phyloP scores from a whole-genome alignment of 495 filamentous ascomycete species.

The Xylaria telfairii region DNA sequence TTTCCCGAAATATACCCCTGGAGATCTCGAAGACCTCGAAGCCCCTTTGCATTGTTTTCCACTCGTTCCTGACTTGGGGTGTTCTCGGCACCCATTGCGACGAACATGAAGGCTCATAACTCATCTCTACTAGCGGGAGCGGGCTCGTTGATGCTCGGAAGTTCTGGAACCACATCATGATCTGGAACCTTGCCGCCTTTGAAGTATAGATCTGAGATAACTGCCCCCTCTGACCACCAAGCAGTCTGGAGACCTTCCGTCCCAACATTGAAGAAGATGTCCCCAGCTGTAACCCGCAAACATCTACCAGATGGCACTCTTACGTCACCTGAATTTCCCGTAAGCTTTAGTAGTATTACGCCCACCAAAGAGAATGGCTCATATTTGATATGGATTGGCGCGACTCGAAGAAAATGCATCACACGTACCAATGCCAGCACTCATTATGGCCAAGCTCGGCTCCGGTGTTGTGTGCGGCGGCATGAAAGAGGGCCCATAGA shows the following conservation, averaged over 20 bases:
- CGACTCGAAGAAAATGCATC: background rate
- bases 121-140: background rate
- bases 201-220: conserved; percentile 11
- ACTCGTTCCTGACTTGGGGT: background rate
- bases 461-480: background rate
- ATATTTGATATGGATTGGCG: background rate
- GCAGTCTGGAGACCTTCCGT: conserved; percentile 3
- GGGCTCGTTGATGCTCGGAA: background rate
- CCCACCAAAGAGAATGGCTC: background rate
- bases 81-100: background rate
- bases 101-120: background rate
- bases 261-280: conserved; percentile 14
- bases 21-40: too few species aligned
- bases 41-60: background rate
- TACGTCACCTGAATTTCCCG: background rate
- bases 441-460: conserved; percentile 12
- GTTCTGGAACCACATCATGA: background rate
- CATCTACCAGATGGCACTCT: conserved; percentile 10
- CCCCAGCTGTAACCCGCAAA: background rate
- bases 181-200: background rate
- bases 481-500: conserved; percentile 6
- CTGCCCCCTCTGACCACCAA: conserved; percentile 12
- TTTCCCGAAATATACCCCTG: too few species aligned
- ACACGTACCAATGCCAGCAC: conserved; percentile 10
- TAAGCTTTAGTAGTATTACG: background rate